Conservation (phyloP, 2,329 filamentous ascomycete species). For the Purpureocillium lavendulum region DNA sequence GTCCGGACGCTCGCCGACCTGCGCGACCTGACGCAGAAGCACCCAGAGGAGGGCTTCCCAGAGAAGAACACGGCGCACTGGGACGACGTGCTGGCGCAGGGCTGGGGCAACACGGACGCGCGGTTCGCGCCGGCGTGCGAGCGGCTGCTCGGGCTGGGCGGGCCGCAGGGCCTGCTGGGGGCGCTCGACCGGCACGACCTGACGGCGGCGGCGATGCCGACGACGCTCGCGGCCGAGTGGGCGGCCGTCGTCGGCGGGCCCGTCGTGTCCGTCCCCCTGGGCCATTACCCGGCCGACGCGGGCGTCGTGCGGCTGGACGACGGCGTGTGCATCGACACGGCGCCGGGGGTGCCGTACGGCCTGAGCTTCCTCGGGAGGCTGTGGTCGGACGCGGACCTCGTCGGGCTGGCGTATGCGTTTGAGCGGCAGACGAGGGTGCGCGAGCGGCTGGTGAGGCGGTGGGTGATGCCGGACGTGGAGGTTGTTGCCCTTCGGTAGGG, state of each 20-base stretch:
- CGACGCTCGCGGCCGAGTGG: slow-evolving; percentile 17
- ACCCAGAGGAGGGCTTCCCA: slow-evolving; percentile 49
- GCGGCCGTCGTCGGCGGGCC: slow-evolving; percentile 26
- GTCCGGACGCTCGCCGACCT: slow-evolving; percentile 43
- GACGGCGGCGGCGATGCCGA: slow-evolving; percentile 53
- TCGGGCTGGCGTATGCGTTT: slow-evolving; percentile 58
- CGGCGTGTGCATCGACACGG: slow-evolving; percentile 5
- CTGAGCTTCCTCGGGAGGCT: slow-evolving; percentile 49
- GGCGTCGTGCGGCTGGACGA: neutral
- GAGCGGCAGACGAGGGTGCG: slow-evolving; percentile 41
- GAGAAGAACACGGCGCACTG: slow-evolving; percentile 49
- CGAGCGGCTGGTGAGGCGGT: slow-evolving; percentile 2
- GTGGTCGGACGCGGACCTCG: slow-evolving; percentile 48
- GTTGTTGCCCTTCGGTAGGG: too few relatives aligned
- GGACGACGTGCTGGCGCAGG: slow-evolving; percentile 38
- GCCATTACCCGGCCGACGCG: slow-evolving; percentile 4
- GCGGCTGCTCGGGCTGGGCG: slow-evolving; percentile 46
- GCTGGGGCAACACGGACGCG: slow-evolving; percentile 47
- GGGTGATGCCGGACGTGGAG: slow-evolving; percentile 2
- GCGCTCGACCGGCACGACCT: slow-evolving; percentile 45
- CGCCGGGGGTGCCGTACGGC: slow-evolving; percentile 33
- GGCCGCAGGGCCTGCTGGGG: slow-evolving; percentile 51
- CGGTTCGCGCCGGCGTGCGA: slow-evolving; percentile 39
- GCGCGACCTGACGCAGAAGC: slow-evolving; percentile 44
- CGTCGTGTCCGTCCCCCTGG: slow-evolving; percentile 48